Evolutionary conservation across 805 yeast genomes (phyloP).

Genomic region (Yarrowia bubula): DNA sequence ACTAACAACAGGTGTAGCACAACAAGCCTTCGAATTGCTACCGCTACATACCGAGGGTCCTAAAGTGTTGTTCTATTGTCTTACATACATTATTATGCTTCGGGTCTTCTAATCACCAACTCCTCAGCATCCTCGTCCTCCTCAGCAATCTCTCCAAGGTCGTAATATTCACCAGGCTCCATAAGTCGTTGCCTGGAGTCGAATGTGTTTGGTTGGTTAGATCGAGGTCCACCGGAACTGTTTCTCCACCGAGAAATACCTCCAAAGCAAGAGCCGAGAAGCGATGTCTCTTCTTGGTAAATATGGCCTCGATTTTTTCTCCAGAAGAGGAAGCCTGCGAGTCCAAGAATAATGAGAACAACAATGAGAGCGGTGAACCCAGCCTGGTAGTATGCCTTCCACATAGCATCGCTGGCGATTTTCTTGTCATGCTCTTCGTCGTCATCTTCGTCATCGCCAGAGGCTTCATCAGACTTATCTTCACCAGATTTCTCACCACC

Average conservation of each 20-base stretch:
- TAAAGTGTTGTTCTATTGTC: not conserved
- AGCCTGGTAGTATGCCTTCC: conserved; percentile 42
- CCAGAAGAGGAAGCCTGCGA: conserved; percentile 33
- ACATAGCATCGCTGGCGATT: conserved; percentile 38
- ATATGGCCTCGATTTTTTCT: conserved; percentile 29
- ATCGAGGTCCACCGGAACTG: not conserved
- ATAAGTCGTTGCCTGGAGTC: conserved; percentile 16
- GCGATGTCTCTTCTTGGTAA: conserved; percentile 28
- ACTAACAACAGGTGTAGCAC: too few species aligned
- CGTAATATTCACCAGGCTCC: conserved; percentile 27
- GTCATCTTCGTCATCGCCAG: not conserved
- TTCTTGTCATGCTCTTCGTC: conserved; percentile 32
- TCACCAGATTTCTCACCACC: not conserved
- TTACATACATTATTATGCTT: not conserved
- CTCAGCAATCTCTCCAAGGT: conserved; percentile 30
- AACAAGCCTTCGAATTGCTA: too few species aligned
- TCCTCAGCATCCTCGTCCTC: conserved; percentile 34
- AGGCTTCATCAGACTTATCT: not conserved
- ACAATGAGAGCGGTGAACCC: conserved; percentile 42
- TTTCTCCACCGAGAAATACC: conserved; percentile 26
- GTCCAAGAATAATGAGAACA: conserved; percentile 34
- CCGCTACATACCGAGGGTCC: too few species aligned
- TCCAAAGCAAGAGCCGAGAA: conserved; percentile 20
- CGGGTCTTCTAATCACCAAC: not conserved
- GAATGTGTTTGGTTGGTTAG: not conserved